phyloP scores from a whole-genome alignment of 768 basidiomycete genomes.

The Termitomyces sp. region DNA sequence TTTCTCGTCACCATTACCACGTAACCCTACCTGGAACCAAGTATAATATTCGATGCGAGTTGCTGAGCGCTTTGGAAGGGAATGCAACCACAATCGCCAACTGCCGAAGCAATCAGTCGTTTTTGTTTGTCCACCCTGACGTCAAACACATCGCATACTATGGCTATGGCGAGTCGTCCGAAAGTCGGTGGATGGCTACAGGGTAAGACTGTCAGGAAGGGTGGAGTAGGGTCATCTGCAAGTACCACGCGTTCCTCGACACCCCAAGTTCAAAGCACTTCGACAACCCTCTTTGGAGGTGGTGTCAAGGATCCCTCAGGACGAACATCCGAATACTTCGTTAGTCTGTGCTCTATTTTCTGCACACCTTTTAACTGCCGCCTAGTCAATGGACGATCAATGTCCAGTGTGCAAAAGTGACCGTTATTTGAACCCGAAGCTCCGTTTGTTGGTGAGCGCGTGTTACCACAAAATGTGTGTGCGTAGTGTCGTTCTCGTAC shows the following conservation, averaged over 20 bases:
- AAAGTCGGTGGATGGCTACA: slow-evolving; percentile 54
- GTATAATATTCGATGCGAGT: background rate
- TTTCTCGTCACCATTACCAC: slow-evolving; percentile 1
- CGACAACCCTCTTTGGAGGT: slow-evolving; percentile 70
- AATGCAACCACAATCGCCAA: background rate
- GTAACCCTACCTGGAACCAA: background rate
- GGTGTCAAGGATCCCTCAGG: slow-evolving; percentile 86
- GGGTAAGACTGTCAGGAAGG: slow-evolving; percentile 73
- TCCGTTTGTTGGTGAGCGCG: slow-evolving; percentile 88
- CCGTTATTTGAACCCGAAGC: slow-evolving; percentile 89
- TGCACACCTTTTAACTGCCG: background rate
- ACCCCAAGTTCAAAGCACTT: slow-evolving; percentile 64
- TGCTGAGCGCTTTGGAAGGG: too few relatives aligned
- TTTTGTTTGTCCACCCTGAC: background rate
- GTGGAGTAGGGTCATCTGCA: slow-evolving; percentile 35
- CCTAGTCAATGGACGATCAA: slow-evolving; percentile 83
- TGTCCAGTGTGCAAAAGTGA: slow-evolving; percentile 98
- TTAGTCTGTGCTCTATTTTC: slow-evolving; percentile 28
- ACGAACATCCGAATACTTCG: slow-evolving; percentile 75
- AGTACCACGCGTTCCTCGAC: slow-evolving; percentile 57
- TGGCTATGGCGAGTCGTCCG: slow-evolving; percentile 28
- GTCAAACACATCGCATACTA: slow-evolving; percentile 10
- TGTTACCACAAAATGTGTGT: slow-evolving; percentile 98
- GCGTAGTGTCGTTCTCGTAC: background rate
- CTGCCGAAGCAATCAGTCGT: background rate